These are phyloP conservation scores for Colletotrichum eleusines DNA, from an alignment of 2,329 filamentous ascomycete genomes.

Conservation along the genomic window DNA sequence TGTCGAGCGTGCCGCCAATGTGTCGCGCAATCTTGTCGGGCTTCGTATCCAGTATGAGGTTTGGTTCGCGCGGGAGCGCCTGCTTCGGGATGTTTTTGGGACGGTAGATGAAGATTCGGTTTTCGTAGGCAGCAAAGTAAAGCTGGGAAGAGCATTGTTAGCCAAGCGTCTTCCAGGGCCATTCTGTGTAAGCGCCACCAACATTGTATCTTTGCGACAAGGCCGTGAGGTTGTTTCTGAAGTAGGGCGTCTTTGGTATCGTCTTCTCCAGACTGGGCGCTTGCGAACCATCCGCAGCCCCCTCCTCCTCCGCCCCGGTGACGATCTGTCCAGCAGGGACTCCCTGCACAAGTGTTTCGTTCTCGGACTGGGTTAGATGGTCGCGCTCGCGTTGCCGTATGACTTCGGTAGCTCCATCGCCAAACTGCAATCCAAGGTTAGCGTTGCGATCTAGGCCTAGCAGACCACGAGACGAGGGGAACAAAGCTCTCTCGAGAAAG, in stretches of 20 bases:
- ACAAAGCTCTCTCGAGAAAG: not conserved
- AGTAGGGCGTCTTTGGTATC: slow-evolving; percentile 50
- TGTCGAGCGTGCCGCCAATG: slow-evolving; percentile 67
- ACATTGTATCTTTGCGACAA: slow-evolving; percentile 70
- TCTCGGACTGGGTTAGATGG: slow-evolving; percentile 43
- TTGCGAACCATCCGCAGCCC: slow-evolving; percentile 1
- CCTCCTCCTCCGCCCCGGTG: slow-evolving; percentile 16
- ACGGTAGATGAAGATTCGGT: slow-evolving; percentile 68
- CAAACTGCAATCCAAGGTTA: slow-evolving; percentile 50
- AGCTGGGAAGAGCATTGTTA: slow-evolving; percentile 54
- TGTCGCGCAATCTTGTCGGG: slow-evolving; percentile 54
- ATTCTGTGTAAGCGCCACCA: slow-evolving; percentile 42
- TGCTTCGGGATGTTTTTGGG: slow-evolving; percentile 61
- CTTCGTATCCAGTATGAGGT: slow-evolving; percentile 62
- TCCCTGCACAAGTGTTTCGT: slow-evolving; percentile 30
- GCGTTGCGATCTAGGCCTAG: not conserved
- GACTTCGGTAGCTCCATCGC: slow-evolving; percentile 49
- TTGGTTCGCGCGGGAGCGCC: slow-evolving; percentile 60
- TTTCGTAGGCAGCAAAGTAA: slow-evolving; percentile 71
- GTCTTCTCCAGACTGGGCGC: slow-evolving; percentile 31
- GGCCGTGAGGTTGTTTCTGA: slow-evolving; percentile 68
- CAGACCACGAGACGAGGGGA: not conserved
- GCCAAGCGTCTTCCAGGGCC: not conserved
- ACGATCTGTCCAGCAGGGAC: slow-evolving; percentile 35
- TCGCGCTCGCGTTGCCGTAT: slow-evolving; percentile 53